phyloP scores from a whole-genome alignment of 2,329 filamentous ascomycete species.

The Thermoascus crustaceus region DNA sequence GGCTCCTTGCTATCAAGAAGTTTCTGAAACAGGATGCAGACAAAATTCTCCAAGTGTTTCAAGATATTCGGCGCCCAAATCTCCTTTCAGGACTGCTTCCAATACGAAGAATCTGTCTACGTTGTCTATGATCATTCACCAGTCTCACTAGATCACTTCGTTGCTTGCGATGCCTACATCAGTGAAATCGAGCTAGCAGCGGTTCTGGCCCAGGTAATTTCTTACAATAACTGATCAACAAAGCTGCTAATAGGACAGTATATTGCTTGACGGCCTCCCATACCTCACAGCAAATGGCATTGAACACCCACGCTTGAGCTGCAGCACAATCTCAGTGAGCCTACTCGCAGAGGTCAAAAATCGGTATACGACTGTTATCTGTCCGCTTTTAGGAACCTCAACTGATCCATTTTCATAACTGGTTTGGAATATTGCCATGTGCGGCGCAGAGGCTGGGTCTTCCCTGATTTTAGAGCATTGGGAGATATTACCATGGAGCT shows the following conservation, averaged over 20 bases:
- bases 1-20: slow-evolving; percentile 6
- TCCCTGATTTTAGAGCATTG: slow-evolving; percentile 12
- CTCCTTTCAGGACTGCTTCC: slow-evolving; percentile 7
- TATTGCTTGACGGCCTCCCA: slow-evolving; percentile 11
- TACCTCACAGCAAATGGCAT: slow-evolving; percentile 8
- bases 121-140: slow-evolving; percentile 6
- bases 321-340: slow-evolving; percentile 14
- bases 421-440: slow-evolving; percentile 4
- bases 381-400: neutral
- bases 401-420: slow-evolving; percentile 5
- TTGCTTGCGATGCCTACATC: slow-evolving; percentile 5
- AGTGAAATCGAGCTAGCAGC: slow-evolving; percentile 8
- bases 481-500: slow-evolving; percentile 21
- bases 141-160: slow-evolving; percentile 8
- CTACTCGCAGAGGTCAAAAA: slow-evolving; percentile 13
- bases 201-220: slow-evolving; percentile 10
- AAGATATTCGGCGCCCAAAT: slow-evolving; percentile 6
- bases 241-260: slow-evolving; percentile 5
- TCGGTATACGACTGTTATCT: slow-evolving; percentile 9
- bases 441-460: neutral
- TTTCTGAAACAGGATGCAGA: slow-evolving; percentile 1
- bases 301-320: slow-evolving; percentile 13
- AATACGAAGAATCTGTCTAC: slow-evolving; percentile 1
- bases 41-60: slow-evolving; percentile 4
- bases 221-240: neutral